A percentile compares a stretch with the other conserved stretches of the same genome.
phyloP scores from a whole-genome alignment of 2,329 filamentous ascomycete species.

The Microsporum ferrugineum region DNA sequence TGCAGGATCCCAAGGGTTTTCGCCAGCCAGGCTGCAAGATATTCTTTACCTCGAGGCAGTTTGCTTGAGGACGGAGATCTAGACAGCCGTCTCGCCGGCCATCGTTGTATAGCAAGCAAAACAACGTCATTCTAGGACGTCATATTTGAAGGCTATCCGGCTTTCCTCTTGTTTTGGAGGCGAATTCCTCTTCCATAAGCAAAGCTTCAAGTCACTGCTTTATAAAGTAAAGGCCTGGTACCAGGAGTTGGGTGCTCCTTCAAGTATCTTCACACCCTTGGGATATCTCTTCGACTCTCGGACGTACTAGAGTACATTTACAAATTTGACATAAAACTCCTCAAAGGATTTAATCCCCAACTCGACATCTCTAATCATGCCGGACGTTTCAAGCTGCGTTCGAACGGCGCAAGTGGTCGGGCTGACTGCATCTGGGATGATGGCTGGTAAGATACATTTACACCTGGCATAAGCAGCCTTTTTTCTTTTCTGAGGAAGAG shows the following conservation, averaged over 20 bases:
- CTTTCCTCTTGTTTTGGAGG: background rate
- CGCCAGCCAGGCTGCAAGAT: background rate
- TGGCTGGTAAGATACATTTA: slow-evolving; percentile 9
- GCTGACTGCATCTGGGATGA: slow-evolving; percentile 10
- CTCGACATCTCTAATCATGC: background rate
- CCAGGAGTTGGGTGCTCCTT: background rate
- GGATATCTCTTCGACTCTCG: background rate
- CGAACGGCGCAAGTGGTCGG: slow-evolving; percentile 12
- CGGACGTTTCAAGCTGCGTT: slow-evolving; percentile 5
- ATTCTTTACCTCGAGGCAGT: background rate
- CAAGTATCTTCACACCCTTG: background rate
- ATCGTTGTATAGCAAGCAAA: background rate
- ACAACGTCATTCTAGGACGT: background rate
- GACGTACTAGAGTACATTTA: background rate
- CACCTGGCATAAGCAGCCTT: background rate
- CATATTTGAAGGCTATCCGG: background rate
- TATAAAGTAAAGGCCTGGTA: background rate
- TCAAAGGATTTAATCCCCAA: background rate
- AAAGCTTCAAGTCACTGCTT: background rate
- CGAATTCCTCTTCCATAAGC: background rate
- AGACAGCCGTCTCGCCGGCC: background rate
- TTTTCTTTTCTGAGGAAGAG: background rate
- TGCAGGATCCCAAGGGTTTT: background rate
- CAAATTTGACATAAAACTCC: background rate
- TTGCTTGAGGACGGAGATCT: background rate